A percentile compares a stretch with the other conserved stretches of the same genome.
Conservation (phyloP, 768 basidiomycete genomes). For the Pleurotus eryngii region DNA sequence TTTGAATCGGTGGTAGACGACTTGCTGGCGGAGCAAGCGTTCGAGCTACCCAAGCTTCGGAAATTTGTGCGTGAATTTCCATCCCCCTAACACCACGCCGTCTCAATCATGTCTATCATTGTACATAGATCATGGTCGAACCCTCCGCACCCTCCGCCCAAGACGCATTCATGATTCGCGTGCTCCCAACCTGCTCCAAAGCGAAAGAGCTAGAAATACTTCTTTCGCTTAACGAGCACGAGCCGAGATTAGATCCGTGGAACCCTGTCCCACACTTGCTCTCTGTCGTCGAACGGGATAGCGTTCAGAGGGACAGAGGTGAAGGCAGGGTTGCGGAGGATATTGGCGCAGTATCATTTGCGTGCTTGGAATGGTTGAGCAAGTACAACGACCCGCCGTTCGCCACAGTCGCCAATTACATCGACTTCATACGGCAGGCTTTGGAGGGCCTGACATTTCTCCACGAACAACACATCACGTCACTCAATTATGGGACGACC, state of each 20-base stretch:
- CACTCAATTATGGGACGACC: constrained; percentile 31
- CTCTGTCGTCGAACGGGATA: constrained; percentile 35
- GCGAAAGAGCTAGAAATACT: constrained; percentile 39
- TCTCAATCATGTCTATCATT: not conserved
- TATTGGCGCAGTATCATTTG: constrained; percentile 28
- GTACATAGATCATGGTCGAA: constrained; percentile 28
- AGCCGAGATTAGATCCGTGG: constrained; percentile 49
- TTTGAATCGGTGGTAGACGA: constrained; percentile 30
- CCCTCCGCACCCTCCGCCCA: constrained; percentile 20
- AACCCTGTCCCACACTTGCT: constrained; percentile 48
- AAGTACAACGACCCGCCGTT: constrained; percentile 45
- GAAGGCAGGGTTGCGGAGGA: not conserved
- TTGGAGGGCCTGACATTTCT: constrained; percentile 50
- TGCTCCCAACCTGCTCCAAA: constrained; percentile 21
- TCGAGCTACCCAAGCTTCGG: constrained; percentile 14
- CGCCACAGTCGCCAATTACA: constrained; percentile 41
- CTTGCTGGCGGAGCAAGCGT: constrained; percentile 21
- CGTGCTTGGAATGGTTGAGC: constrained; percentile 43
- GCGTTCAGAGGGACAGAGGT: not conserved
- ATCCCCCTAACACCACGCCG: not conserved
- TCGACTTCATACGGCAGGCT: constrained; percentile 49
- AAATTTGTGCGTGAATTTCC: constrained; percentile 15
- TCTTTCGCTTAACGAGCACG: constrained; percentile 40
- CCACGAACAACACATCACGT: constrained; percentile 42
- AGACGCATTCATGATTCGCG: constrained; percentile 39